Base-by-base conservation (phyloP, 2,329 filamentous ascomycete genomes). In the Aspergillus aculeatinus region DNA sequence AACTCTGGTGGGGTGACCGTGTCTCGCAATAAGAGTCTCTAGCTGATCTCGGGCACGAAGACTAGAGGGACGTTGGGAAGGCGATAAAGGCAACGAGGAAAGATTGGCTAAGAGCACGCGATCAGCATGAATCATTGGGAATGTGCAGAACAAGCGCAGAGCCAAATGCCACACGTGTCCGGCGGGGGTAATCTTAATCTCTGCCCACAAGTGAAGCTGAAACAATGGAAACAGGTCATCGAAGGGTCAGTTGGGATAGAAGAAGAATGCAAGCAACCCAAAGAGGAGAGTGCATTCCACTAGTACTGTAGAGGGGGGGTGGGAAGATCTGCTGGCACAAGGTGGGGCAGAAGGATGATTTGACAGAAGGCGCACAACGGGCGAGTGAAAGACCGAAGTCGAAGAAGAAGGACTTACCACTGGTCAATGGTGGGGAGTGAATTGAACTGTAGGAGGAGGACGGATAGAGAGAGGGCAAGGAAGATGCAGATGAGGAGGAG, bases 1-100 rank as follows among this genome's bases (percentile, higher is more conserved):
- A 39, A 76, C 70, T 44, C 72, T 72, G 58, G 74, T 74, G 67
- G 74, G 74, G 68, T 72, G 72, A 53, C 72, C 73, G 73, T 75
- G 73, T 64, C 71, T 74, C 60, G 68, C 67, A 63, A 76, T 74
- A 62, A 77, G 60, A 65, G 65, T 72, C 60, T 75, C 73, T n/a
- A 74, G 65, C 63, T 75, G 72, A 61, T 74, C 70, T 60, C 69
- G 69, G 61, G 72, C 67, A 33, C 63, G 65, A 58, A 60, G 63
- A 48, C 63, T 56, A 25, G 71, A 65, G 44, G 60, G 64, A n/a
- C 64, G 69, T 66, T 62, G 65, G 63, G 65, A 69, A 52, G 66
- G 65, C 58, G 72, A 66, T 51, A 63, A 66, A 29, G 68, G 63
- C 29, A 65, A 64, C 6, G 65, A 63, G 10, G 60, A 64, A 56